Evolutionary conservation across 805 yeast species (phyloP), one percentile per base, ranked within the genome.

Genomic region (Sungouiozyma intestinalis): DNA sequence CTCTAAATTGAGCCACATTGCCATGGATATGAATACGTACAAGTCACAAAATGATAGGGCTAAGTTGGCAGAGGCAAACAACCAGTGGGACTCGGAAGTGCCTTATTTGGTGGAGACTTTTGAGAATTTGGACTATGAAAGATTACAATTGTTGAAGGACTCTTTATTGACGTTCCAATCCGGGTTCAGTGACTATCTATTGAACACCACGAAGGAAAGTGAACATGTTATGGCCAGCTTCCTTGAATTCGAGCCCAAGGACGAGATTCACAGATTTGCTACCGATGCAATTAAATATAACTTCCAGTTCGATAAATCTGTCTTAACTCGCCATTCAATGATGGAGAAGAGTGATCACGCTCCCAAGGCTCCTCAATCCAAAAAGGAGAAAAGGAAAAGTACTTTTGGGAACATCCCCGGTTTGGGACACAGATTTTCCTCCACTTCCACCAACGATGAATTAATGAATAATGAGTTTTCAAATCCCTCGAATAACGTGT

Each of bases 11-110:
- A 52, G 63, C 60, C 64, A 72, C 57, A 60, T 72, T 32, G 74
- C 75, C 6, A 63, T 63, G 38, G 53, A 50, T 16, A 61, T 64
- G 44, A 75, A 68, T 44, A 58, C 64, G 15, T 65, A 66, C 40
- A 62, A 45, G 62, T 64, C 42, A 66, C 66, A 49, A 48, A 44
- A 46, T 38, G 58, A 58, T 66, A 66, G 58, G 48, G 63, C 54
- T 62, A 73, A 65, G 48, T 61, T 66, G 38, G 59, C 54, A 14
- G 58, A 63, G 38, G 71, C 76, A 27, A 77, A 73, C 41, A 67
- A 67, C 31, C 73, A 75, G 51, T 86, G 95, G 95, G 79, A 78
- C 47, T 66, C 74, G 41, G 78, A 79, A 57, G 90, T 92, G 2
- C 90, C 94, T 2, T 76, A 72, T 42, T 76, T 82, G 35, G 81